Percentiles rank a stretch among this genome's conserved stretches.
Evolutionary conservation across 495 filamentous ascomycete species (phyloP).

Genomic region (Hypoxylon lienhwacheense): DNA sequence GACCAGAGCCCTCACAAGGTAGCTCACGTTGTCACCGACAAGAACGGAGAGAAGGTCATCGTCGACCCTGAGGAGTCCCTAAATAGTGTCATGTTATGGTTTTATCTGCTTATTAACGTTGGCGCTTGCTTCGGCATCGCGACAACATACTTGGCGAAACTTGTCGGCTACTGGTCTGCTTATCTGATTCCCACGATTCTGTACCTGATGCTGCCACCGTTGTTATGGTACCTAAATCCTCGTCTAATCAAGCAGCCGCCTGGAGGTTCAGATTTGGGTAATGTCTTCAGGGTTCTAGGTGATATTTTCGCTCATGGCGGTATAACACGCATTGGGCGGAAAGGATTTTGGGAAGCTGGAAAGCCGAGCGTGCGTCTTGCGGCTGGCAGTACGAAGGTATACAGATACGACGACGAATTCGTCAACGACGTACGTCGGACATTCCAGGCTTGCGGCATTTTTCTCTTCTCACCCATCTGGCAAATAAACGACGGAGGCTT

Average conservation of each 20-base stretch:
- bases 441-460: conserved; percentile 55
- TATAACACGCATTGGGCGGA: conserved; percentile 52
- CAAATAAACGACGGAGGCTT: conserved; percentile 58
- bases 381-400: conserved; percentile 47
- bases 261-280: conserved; percentile 55
- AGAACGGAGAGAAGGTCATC: conserved; percentile 72
- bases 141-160: conserved; percentile 48
- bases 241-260: conserved; percentile 54
- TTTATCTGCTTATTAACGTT: conserved; percentile 77
- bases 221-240: conserved; percentile 54
- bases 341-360: conserved; percentile 61
- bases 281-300: conserved; percentile 55
- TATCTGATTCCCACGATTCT: conserved; percentile 67
- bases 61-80: conserved; percentile 75
- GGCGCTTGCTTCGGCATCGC: conserved; percentile 63
- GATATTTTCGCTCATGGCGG: conserved; percentile 56
- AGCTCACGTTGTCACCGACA: conserved; percentile 62
- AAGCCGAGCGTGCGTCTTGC: conserved; percentile 57
- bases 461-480: conserved; percentile 64
- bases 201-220: conserved; percentile 56
- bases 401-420: conserved; percentile 52
- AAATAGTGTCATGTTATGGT: conserved; percentile 65
- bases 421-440: conserved; percentile 55
- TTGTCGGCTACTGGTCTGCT: conserved; percentile 69
- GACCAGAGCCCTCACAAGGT: conserved; percentile 66